A percentile compares a stretch with the other conserved stretches of the same genome.
These are phyloP conservation scores for Saccharomyces hybrid DNA, from an alignment of 1,139 yeast genomes.

Conservation along the genomic window DNA sequence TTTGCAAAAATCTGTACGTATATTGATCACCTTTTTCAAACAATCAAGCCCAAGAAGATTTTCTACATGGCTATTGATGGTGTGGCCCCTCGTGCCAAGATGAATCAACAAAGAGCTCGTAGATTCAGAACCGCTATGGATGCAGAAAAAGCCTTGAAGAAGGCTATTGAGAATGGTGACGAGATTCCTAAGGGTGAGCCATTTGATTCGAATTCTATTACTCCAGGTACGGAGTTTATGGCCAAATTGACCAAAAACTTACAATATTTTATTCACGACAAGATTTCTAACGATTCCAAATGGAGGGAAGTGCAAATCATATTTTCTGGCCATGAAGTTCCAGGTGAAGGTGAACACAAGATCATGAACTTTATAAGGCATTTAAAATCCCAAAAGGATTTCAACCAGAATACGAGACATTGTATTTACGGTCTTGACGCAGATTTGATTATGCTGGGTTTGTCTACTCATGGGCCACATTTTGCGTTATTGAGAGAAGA, in stretches of 20 bases:
- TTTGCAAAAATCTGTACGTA: constrained; percentile 89
- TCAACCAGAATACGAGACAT: constrained; percentile 83
- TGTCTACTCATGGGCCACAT: constrained; percentile 95
- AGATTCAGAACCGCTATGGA: constrained; percentile 94
- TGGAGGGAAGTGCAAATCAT: constrained; percentile 85
- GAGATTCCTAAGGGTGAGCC: constrained; percentile 54
- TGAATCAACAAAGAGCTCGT: constrained; percentile 98
- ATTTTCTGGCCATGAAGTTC: constrained; percentile 95
- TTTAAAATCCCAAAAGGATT: constrained; percentile 60
- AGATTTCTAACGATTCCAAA: constrained; percentile 79
- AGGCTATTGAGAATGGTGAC: constrained; percentile 42
- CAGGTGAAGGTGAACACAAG: constrained; percentile 99
- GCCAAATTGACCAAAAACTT: constrained; percentile 76
- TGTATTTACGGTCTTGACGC: constrained; percentile 98
- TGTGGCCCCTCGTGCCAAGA: constrained; percentile 98
- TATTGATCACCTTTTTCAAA: constrained; percentile 85
- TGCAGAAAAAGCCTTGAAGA: constrained; percentile 64
- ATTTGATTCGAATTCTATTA: constrained; percentile 90
- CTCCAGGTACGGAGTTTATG: constrained; percentile 99
- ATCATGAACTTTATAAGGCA: constrained; percentile 91
- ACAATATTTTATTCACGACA: constrained; percentile 86
- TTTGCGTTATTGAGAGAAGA: constrained; percentile 93
- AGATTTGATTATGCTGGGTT: constrained; percentile 92
- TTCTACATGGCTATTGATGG: constrained; percentile 99
- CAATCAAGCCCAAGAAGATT: constrained; percentile 77